Conservation (phyloP, 2,329 filamentous ascomycete genomes). For the Exophiala mesophila region DNA sequence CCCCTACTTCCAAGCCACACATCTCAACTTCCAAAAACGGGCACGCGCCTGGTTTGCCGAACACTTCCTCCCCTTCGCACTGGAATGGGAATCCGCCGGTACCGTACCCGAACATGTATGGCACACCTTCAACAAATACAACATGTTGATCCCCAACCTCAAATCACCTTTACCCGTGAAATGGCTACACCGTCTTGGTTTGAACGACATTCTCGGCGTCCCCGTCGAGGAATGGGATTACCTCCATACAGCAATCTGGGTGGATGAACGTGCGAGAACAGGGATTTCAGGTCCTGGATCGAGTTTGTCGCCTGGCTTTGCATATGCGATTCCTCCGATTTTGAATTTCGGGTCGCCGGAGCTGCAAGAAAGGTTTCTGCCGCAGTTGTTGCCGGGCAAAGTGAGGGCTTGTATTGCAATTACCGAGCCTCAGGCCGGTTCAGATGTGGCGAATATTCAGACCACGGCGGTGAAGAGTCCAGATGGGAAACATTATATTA, state of each 20-base stretch:
- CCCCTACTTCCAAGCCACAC: conserved; percentile 63
- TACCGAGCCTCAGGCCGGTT: conserved; percentile 69
- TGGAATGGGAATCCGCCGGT: conserved; percentile 65
- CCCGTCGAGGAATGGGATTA: conserved; percentile 69
- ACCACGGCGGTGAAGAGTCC: conserved; percentile 1
- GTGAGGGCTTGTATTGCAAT: conserved; percentile 70
- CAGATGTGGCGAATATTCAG: conserved; percentile 58
- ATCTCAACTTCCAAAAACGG: conserved; percentile 61
- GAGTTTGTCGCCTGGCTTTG: conserved; percentile 60
- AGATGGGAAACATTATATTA: conserved; percentile 63
- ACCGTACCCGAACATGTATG: conserved; percentile 61
- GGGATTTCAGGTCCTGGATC: conserved; percentile 58
- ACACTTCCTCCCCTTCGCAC: conserved; percentile 55
- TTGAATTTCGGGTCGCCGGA: conserved; percentile 59
- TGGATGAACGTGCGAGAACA: conserved; percentile 63
- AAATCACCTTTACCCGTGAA: conserved; percentile 63
- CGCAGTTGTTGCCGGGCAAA: conserved; percentile 60
- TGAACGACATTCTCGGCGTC: conserved; percentile 60
- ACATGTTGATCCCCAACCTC: conserved; percentile 66
- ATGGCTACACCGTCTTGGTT: conserved; percentile 62
- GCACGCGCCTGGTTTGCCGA: conserved; percentile 61
- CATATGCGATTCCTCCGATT: conserved; percentile 64
- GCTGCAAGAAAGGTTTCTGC: conserved; percentile 61
- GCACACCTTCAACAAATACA: conserved; percentile 55
- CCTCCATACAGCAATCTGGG: conserved; percentile 63